Percentiles rank a stretch among this genome's conserved stretches.
Conservation (phyloP, 148 eudicot genomes). For the Tetragonia tetragonoides region DNA sequence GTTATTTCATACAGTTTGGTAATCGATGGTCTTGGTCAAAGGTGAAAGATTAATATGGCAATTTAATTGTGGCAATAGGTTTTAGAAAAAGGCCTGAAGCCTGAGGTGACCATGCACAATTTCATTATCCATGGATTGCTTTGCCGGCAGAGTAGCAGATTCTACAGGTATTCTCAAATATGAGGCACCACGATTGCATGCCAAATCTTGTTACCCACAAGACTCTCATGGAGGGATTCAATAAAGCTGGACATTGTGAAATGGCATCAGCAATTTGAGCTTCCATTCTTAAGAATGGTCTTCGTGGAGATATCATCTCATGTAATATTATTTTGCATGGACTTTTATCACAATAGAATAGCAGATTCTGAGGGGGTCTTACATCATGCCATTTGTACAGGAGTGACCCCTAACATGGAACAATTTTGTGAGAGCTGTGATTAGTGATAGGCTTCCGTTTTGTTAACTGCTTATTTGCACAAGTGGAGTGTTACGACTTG, state of each 20-base stretch:
- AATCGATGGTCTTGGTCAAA: conserved; percentile 67
- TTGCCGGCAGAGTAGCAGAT: conserved; percentile 53
- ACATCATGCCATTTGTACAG: conserved; percentile 55
- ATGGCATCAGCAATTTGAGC: conserved; percentile 75
- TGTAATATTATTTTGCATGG: conserved; percentile 81
- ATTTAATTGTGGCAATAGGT: conserved; percentile 63
- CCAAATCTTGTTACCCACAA: conserved; percentile 86
- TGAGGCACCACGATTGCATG: conserved; percentile 43
- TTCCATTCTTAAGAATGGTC: conserved; percentile 50
- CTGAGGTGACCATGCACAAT: conserved; percentile 82
- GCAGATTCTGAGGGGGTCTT: conserved; percentile 53
- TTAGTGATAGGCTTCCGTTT: conserved; percentile 26
- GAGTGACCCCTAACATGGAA: conserved; percentile 73
- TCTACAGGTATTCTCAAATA: conserved; percentile 60
- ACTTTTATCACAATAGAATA: conserved; percentile 55
- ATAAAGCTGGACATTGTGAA: conserved; percentile 48
- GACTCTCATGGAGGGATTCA: conserved; percentile 85
- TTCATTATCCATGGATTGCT: conserved; percentile 80
- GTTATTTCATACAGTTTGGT: conserved; percentile 66
- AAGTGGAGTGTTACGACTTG: conserved; percentile 1
- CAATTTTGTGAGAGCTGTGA: conserved; percentile 71
- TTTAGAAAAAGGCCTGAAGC: conserved; percentile 52
- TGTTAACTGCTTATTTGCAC: background rate
- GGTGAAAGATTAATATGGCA: conserved; percentile 59
- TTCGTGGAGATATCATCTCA: conserved; percentile 75